Base-by-base conservation (phyloP, 2,329 filamentous ascomycete species). In the Neofusicoccum laricinum region DNA sequence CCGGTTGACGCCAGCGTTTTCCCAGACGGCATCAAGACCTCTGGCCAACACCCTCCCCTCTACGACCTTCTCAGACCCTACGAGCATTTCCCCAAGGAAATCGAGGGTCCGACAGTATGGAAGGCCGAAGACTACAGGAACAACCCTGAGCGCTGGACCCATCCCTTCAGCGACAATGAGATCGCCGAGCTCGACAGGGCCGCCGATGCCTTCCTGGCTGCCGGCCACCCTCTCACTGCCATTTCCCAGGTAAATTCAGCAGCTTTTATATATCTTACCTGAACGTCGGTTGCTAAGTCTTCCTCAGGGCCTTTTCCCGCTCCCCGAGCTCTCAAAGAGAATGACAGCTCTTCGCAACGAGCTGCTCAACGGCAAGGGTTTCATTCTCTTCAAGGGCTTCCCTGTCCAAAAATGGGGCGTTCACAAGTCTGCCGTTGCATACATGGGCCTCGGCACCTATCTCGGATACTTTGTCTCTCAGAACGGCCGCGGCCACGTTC, bases 381-480 rank as follows among this genome's bases (percentile, higher is more conserved):
- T 96, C 79, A 90, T 95, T 67, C 84, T 96, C 14, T 95, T 96
- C 82, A 96, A 95, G 75, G 88, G 90, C 59, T 89, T 96, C 75
- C 92, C 92, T 0, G 90, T 93, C 0, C 72, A 84, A 48, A 75
- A 85, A 77, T 97, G 93, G 93, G 87, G 89, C 0, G 85, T 87
- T 61, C 85, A 87, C 74, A 96, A 96, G 79, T 91, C 87, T 11
- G 92, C 92, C 7, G 88, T 92, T 11, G 92, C 90, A n/a, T 96
- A 96, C 79, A 93, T 96, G 89, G 93, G 93, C 3, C 83, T 97
- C 0, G 81, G 91, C 45, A 91, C 90, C 4, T 89, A 96, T 76
- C 84, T 96, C 10, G 92, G 93, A 65, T 95, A 96, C 80, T 94
- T 95, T 68, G 87, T 96, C 45, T 91, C 87, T 25, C 93, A 97